These are phyloP conservation scores for Acidomyces sp. DNA, from an alignment of 495 filamentous ascomycete species.

Conservation along the genomic window DNA sequence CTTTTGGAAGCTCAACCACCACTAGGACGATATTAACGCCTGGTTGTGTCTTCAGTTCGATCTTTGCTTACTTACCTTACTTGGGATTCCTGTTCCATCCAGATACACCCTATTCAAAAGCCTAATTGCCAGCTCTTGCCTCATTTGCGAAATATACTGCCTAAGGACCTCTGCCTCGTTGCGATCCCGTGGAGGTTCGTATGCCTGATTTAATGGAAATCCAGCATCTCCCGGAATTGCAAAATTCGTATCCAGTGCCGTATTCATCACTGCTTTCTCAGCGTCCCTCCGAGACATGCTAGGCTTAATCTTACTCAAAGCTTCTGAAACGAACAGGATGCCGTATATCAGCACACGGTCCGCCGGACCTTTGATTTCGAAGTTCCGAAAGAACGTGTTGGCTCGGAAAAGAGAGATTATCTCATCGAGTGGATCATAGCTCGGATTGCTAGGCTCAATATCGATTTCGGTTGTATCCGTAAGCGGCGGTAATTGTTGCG, in stretches of 20 bases:
- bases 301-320: constrained; percentile 70
- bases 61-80: constrained; percentile 49
- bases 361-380: constrained; percentile 94
- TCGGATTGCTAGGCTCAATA: constrained; percentile 70
- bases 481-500: constrained; percentile 67
- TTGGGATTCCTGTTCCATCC: constrained; percentile 63
- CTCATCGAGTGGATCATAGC: constrained; percentile 92
- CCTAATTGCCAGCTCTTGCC: constrained; percentile 76
- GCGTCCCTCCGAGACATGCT: constrained; percentile 40
- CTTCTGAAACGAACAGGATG: constrained; percentile 84
- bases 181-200: constrained; percentile 67
- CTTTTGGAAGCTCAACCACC: constrained; percentile 98
- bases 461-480: constrained; percentile 52
- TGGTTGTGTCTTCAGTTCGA: background rate
- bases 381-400: constrained; percentile 98
- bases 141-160: constrained; percentile 78
- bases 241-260: constrained; percentile 76
- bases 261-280: constrained; percentile 44
- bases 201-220: constrained; percentile 83
- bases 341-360: constrained; percentile 93
- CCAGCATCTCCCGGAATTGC: constrained; percentile 85
- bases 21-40: no score
- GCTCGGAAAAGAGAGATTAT: constrained; percentile 85
- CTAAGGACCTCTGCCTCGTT: constrained; percentile 78
- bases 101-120: constrained; percentile 76